Percentiles rank a stretch among this genome's conserved stretches.
These are phyloP conservation scores for Diaporthe longicolla DNA, from an alignment of 2,329 filamentous ascomycete genomes.

Conservation along the genomic window DNA sequence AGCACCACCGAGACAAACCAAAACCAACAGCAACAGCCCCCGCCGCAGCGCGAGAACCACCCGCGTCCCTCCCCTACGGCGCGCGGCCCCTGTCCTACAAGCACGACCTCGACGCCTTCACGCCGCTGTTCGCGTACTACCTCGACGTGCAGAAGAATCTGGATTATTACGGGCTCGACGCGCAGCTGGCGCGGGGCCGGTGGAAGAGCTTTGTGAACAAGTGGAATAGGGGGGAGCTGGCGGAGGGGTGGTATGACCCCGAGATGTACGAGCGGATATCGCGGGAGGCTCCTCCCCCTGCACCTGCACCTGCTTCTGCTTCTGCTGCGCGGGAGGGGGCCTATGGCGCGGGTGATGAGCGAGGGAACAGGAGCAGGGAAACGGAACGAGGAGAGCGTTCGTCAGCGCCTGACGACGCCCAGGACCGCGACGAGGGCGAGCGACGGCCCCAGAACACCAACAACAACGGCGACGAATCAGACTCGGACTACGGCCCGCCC, in stretches of 20 bases:
- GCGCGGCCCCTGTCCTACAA: conserved; percentile 75
- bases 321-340: conserved; percentile 48
- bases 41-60: too few species aligned
- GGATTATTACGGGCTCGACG: conserved; percentile 76
- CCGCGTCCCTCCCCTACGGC: conserved; percentile 79
- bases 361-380: conserved; percentile 8
- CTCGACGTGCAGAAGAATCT: conserved; percentile 89
- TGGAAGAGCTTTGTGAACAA: conserved; percentile 95
- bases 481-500: conserved; percentile 71
- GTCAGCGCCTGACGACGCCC: conserved; percentile 36
- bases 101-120: conserved; percentile 75
- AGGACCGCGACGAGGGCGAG: neutral
- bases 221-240: conserved; percentile 92
- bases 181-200: conserved; percentile 82
- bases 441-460: conserved; percentile 13
- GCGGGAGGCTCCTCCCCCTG: conserved; percentile 15
- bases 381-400: conserved; percentile 1
- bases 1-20: conserved; percentile 15
- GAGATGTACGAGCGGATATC: conserved; percentile 66
- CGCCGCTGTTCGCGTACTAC: conserved; percentile 84
- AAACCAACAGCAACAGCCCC: neutral
- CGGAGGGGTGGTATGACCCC: conserved; percentile 94
- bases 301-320: neutral
- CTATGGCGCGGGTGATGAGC: conserved; percentile 46
- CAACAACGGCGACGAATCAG: conserved; percentile 64